Evolutionary conservation across 73 alveolate species (phyloP).

Genomic region (Effrenium voratum): DNA sequence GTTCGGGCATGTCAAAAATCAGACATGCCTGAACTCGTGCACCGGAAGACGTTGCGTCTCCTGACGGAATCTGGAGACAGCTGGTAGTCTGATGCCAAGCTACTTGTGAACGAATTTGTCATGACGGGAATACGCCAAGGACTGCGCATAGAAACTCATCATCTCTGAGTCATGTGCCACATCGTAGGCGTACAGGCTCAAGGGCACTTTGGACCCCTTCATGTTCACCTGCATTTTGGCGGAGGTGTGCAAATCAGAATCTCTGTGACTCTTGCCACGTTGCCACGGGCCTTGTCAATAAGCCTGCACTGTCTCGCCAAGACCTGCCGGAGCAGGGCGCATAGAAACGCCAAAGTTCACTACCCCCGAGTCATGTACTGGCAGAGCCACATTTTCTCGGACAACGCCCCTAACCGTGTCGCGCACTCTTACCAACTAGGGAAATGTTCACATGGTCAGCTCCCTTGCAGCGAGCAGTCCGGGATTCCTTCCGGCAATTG

Average conservation of each 20-base stretch:
- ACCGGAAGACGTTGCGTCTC: slow-evolving; percentile 73
- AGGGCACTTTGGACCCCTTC: slow-evolving; percentile 56
- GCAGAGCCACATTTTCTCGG: no score
- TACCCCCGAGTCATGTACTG: no score
- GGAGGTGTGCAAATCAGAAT: neutral
- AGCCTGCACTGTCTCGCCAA: slow-evolving; percentile 83
- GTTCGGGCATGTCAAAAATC: neutral
- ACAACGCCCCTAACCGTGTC: no score
- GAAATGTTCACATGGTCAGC: no score
- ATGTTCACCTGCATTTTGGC: slow-evolving; percentile 31
- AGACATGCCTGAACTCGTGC: slow-evolving; percentile 58
- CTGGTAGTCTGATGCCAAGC: no score
- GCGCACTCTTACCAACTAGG: no score
- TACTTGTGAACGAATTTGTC: neutral
- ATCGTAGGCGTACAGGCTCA: slow-evolving; percentile 55
- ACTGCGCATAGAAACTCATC: no score
- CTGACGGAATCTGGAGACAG: no score
- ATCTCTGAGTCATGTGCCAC: slow-evolving; percentile 22
- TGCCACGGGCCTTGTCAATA: slow-evolving; percentile 42
- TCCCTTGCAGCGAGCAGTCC: no score
- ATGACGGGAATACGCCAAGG: neutral
- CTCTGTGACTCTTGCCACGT: neutral
- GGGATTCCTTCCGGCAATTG: no score
- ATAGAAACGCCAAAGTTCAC: no score
- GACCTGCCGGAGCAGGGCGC: slow-evolving; percentile 3